Conservation (phyloP, 2,329 filamentous ascomycete genomes). For the Fusarium paranaense region DNA sequence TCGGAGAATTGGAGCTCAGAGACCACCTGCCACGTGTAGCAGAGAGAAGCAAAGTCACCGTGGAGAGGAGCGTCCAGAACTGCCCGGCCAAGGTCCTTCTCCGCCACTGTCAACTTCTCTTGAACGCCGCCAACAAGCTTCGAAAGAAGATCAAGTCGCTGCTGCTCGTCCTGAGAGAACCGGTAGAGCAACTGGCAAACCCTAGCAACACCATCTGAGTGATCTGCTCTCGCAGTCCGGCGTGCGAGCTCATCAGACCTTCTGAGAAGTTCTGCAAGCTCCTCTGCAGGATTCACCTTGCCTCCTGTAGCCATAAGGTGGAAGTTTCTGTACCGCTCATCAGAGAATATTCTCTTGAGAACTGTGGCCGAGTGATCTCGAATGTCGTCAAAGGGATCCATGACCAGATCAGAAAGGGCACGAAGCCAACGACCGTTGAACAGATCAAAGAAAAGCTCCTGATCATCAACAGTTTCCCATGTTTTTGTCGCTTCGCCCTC, state of each 20-base stretch:
- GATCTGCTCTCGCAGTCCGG: conserved; percentile 85
- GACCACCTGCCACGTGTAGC: conserved; percentile 66
- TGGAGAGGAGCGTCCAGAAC: conserved; percentile 76
- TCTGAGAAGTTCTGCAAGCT: conserved; percentile 61
- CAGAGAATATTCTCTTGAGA: conserved; percentile 61
- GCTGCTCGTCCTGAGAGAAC: conserved; percentile 59
- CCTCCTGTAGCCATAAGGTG: conserved; percentile 26
- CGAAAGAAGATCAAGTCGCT: conserved; percentile 64
- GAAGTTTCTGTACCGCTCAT: conserved; percentile 49
- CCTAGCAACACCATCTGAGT: conserved; percentile 90
- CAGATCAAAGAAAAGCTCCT: conserved; percentile 53
- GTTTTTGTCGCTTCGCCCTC: conserved; percentile 68
- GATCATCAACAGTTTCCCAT: conserved; percentile 55
- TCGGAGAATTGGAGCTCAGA: conserved; percentile 54
- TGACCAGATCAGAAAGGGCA: conserved; percentile 79
- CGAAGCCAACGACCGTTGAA: conserved; percentile 67
- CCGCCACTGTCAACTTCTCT: conserved; percentile 71
- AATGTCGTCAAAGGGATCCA: conserved; percentile 95
- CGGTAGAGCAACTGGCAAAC: conserved; percentile 77
- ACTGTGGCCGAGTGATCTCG: conserved; percentile 68
- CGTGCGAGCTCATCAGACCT: conserved; percentile 70
- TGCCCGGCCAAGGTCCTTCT: conserved; percentile 73
- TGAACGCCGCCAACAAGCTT: conserved; percentile 72
- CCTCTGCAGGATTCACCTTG: conserved; percentile 31
- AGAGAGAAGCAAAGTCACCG: conserved; percentile 75